Conservation (phyloP, 306 rosid genomes). For the Medicago lupulina region DNA sequence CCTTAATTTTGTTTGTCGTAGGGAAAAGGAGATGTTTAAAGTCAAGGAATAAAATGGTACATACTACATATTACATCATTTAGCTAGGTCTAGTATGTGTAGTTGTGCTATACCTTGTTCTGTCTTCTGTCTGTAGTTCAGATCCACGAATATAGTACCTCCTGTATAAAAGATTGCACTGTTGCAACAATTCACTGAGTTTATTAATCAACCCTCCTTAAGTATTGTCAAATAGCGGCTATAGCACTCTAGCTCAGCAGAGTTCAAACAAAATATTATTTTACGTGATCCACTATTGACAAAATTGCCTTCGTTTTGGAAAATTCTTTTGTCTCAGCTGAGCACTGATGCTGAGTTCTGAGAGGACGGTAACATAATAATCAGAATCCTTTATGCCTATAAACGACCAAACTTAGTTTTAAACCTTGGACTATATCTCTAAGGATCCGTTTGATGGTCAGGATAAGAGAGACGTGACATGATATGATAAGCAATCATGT, state of each 20-base stretch:
- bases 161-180: slow-evolving; percentile 8
- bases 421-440: not conserved
- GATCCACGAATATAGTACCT: not conserved
- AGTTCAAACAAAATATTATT: too few species aligned
- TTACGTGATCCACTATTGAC: not conserved
- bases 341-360: slow-evolving; percentile 17
- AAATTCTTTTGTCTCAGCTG: slow-evolving; percentile 20
- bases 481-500: too few species aligned
- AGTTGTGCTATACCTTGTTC: slow-evolving; percentile 17
- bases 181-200: slow-evolving; percentile 11
- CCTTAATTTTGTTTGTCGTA: slow-evolving; percentile 16
- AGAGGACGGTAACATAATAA: not conserved
- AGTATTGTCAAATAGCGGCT: too few species aligned
- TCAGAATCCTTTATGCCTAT: not conserved
- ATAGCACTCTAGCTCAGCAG: not conserved
- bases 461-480: too few species aligned
- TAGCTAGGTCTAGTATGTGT: slow-evolving; percentile 21
- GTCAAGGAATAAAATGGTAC: slow-evolving; percentile 19
- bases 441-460: too few species aligned
- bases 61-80: not conserved
- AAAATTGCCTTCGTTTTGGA: not conserved
- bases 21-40: not conserved
- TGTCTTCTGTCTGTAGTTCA: slow-evolving; percentile 1
- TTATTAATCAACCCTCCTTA: not conserved
- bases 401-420: not conserved